phyloP scores from a whole-genome alignment of 305 asterid species.

The Solanum hybrid region DNA sequence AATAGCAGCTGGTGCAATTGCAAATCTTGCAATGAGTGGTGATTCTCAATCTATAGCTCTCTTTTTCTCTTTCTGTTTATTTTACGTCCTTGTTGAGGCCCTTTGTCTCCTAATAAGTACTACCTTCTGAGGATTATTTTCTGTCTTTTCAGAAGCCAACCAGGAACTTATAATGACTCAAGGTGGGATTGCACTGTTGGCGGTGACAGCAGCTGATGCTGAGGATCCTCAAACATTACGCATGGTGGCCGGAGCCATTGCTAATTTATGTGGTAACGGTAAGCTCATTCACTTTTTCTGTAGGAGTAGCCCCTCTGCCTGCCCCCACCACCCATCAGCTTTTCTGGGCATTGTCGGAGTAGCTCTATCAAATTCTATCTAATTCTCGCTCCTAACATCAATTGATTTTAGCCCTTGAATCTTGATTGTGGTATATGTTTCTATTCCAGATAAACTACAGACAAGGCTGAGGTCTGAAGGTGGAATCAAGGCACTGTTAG shows the following conservation, averaged over 20 bases:
- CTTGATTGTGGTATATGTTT: constrained; percentile 9
- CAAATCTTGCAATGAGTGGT: constrained; percentile 99
- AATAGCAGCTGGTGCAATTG: constrained; percentile 99
- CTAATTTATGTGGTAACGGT: constrained; percentile 98
- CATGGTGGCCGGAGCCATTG: constrained; percentile 99
- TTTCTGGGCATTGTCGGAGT: background rate
- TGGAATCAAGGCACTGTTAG: constrained; percentile 88
- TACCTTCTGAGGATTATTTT: background rate
- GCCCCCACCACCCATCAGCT: background rate
- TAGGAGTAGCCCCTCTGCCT: background rate
- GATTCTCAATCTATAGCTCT: constrained; percentile 4
- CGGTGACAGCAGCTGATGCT: constrained; percentile 86
- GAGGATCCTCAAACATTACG: constrained; percentile 97
- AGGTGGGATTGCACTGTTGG: constrained; percentile 78
- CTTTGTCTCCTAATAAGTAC: background rate
- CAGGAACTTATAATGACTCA: constrained; percentile 96
- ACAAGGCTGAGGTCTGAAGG: constrained; percentile 87
- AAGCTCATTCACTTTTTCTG: constrained; percentile 12
- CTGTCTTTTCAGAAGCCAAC: constrained; percentile 56
- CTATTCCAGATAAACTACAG: constrained; percentile 75
- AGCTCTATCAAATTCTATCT: background rate
- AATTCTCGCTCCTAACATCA: background rate
- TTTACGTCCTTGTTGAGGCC: background rate
- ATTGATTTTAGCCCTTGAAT: background rate
- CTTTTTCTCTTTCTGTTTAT: background rate